Base-by-base conservation (phyloP, 2,329 filamentous ascomycete species). In the Penicillium hordei region DNA sequence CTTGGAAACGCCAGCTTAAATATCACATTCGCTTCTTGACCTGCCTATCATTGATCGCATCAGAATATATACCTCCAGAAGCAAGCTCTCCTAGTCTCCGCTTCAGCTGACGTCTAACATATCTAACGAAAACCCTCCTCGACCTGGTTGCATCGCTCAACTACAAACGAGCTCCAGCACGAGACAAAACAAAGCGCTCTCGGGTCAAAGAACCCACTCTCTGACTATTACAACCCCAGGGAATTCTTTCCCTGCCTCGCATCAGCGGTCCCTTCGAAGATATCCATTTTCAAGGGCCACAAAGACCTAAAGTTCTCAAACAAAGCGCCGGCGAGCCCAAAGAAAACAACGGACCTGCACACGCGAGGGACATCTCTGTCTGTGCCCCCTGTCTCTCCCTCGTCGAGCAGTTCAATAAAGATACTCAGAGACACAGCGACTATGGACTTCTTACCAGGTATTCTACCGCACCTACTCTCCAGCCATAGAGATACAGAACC, bases 361-460 rank as follows among this genome's bases (percentile, higher is more conserved):
- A 40, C 38, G 25, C 51, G 36, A 55, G 39, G 40, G 21, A 23
- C 6, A 23, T 12, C 15, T 31, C 13, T n/a, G 10, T 27, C 21
- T 43, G 15, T 15, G 10, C 3, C 13, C 17, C 15, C 23, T 29
- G 19, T 43, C 9, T 45, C 17, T 34, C 33, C 19, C 29, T 40
- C 6, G 43, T 53, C 43, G 29, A 48, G 15, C 13, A 23, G 9
- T 36, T 53, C 21, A 33, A 39, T 29, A 55, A 49, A 34, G 12
- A 34, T n/a, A 31, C 5, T 40, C 17, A 46, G 17, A 40, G 15
- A 27, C n/a, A 21, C 17, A 40, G 13, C 17, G 34, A 46, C 9
- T 40, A 66, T 66, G 64, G 64, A 66, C 25, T 52, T 61, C 46
- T 55, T 66, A 27, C 64, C 63, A 58, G 64, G 64, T 66, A 59